A percentile compares a stretch with the other conserved stretches of the same genome.
Conservation (phyloP, 768 basidiomycete species). For the Dictyophora rubrovolvata region DNA sequence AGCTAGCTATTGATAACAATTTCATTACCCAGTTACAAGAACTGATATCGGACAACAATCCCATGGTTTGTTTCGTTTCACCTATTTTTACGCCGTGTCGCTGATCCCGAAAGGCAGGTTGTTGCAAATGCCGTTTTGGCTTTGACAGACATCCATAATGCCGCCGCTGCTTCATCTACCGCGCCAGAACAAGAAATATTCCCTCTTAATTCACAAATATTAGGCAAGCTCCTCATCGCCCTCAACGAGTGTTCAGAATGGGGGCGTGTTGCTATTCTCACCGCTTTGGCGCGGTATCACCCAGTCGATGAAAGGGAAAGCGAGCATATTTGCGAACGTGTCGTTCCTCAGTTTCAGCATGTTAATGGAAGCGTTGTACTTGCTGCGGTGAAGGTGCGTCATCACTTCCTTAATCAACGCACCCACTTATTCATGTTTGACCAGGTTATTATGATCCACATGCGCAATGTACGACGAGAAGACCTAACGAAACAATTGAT, state of each 20-base stretch:
- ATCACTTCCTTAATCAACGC: not conserved
- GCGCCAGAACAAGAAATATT: constrained; percentile 58
- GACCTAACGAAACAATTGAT: constrained; percentile 78
- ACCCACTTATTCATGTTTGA: not conserved
- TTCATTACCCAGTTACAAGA: constrained; percentile 84
- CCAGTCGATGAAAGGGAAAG: constrained; percentile 87
- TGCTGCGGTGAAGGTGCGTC: constrained; percentile 82
- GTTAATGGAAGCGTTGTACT: constrained; percentile 92
- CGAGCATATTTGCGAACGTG: constrained; percentile 97
- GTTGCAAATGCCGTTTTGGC: constrained; percentile 96
- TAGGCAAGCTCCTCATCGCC: constrained; percentile 87
- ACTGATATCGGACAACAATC: constrained; percentile 92
- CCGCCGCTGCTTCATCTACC: constrained; percentile 47
- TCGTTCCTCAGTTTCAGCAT: constrained; percentile 97
- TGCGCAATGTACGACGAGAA: constrained; percentile 70
- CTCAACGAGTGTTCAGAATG: constrained; percentile 98
- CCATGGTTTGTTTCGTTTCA: constrained; percentile 57
- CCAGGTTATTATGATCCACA: constrained; percentile 96
- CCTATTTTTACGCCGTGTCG: not conserved
- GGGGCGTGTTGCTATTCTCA: constrained; percentile 91
- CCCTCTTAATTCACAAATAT: constrained; percentile 67
- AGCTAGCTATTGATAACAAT: constrained; percentile 88
- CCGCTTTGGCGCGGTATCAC: constrained; percentile 74
- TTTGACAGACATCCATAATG: constrained; percentile 80
- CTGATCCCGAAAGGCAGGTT: constrained; percentile 42